These are phyloP conservation scores for Tolypocladium tropicale DNA, from an alignment of 2,329 filamentous ascomycete species.

Conservation along the genomic window DNA sequence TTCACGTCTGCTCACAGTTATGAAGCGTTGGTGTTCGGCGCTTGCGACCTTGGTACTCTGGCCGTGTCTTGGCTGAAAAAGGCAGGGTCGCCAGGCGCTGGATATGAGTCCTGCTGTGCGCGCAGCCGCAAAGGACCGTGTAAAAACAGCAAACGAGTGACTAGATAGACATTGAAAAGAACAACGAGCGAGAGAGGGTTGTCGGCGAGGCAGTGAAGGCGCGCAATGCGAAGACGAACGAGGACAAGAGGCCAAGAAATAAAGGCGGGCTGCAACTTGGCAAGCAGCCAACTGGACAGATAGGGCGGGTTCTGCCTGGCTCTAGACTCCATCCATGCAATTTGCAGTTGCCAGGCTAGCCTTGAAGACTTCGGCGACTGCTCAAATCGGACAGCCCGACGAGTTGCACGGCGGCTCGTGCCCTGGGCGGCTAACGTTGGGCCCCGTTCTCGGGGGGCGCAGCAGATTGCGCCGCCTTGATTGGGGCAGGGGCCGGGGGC, in stretches of 20 bases:
- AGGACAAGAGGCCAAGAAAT: neutral
- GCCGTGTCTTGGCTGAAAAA: neutral
- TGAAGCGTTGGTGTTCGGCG: neutral
- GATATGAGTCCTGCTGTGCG: neutral
- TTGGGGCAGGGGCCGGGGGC: neutral
- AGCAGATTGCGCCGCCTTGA: neutral
- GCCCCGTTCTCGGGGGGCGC: neutral
- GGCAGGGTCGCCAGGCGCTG: neutral
- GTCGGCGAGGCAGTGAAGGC: neutral
- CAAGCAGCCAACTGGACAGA: neutral
- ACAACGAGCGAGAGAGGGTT: neutral
- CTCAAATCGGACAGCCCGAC: neutral
- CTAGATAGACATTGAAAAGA: neutral
- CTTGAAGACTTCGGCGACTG: neutral
- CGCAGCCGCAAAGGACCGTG: too few species aligned
- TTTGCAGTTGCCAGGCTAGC: too few species aligned
- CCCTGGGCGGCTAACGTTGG: neutral
- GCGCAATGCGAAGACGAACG: neutral
- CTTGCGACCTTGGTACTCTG: neutral
- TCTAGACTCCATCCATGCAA: too few species aligned
- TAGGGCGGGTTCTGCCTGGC: too few species aligned
- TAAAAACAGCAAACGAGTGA: neutral
- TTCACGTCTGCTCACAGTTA: neutral
- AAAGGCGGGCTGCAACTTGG: neutral
- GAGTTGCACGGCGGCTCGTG: neutral